phyloP scores from a whole-genome alignment of 129 eudicot genomes.

The Artemisia tridentata region DNA sequence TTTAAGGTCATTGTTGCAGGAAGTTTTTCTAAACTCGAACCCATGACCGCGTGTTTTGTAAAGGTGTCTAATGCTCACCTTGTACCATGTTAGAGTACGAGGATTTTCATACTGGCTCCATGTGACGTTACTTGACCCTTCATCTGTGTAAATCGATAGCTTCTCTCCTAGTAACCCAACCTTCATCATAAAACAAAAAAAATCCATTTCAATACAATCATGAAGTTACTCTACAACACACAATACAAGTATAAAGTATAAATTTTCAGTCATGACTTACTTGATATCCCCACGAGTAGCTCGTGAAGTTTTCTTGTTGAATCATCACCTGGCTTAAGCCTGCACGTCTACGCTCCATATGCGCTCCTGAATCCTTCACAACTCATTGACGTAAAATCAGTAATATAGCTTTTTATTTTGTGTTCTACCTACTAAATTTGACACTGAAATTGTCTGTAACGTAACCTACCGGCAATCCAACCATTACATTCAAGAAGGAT shows the following conservation, averaged over 20 bases:
- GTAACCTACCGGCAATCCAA: constrained; percentile 83
- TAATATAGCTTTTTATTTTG: background rate
- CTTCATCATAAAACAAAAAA: constrained; percentile 30
- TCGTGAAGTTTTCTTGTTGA: constrained; percentile 36
- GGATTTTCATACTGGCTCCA: constrained; percentile 47
- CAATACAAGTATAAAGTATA: background rate
- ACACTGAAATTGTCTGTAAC: background rate
- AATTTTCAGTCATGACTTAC: constrained; percentile 23
- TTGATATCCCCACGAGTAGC: constrained; percentile 81
- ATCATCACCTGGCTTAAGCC: constrained; percentile 53
- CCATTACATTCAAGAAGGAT: constrained; percentile 66
- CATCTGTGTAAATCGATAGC: constrained; percentile 39
- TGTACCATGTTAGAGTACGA: constrained; percentile 70
- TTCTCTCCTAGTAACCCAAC: constrained; percentile 79
- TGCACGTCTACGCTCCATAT: constrained; percentile 52
- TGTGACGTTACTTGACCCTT: constrained; percentile 41
- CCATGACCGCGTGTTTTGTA: background rate
- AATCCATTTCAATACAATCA: background rate
- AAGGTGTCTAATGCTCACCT: constrained; percentile 41
- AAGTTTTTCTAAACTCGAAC: background rate
- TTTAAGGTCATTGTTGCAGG: background rate
- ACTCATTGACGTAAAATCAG: constrained; percentile 7
- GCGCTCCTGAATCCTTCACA: constrained; percentile 71
- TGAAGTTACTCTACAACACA: background rate
- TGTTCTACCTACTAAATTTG: background rate